Evolutionary conservation across 495 filamentous ascomycete genomes (phyloP), one percentile per base, ranked within the genome.

Genomic region (Staphylotrichum longicolle): DNA sequence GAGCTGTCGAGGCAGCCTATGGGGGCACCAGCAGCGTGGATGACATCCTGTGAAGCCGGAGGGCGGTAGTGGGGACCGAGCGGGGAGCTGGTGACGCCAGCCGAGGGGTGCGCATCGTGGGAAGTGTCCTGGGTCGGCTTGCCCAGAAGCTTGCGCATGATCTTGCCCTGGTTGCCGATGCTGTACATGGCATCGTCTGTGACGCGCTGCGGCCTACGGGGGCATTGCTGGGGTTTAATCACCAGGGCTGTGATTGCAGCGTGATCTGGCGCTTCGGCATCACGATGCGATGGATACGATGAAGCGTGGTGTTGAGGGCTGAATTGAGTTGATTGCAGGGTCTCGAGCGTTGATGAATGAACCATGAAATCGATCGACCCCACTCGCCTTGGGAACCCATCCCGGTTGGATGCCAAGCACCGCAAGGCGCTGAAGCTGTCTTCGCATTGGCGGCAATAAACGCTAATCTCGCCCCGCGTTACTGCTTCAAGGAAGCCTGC

Each of bases 1-100:
- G 91, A 94, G 58, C 87, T 84, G 72, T 93, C 92, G 64, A 96
- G 78, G 58, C 87, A 86, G 41, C 83, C 73, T 59, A 96, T 89
- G 15, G 90, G 84, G 30, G 86, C 82, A 47, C 87, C 84, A 32
- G 90, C 91, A 48, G 82, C 78, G 73, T 93, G 88, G 52, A 83
- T 82, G 39, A 86, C 82, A 54, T 90, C 87, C 72, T 93, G 89
- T 5, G 89, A 87, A 47, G 85, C 84, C 61, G 79, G 82, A 33
- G 88, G 85, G 60, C 89, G 80, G 63, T 80, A 78, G 14, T 73
- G 66, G 40, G 66, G 63, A 20, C 66, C 63, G 30, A 72, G 68
- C 54, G 72, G 74, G 8, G 77, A 72, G 68, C 71, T 77, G 46
- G 77, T 73, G 39, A 77, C 64, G 55, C 61, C 47, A 2, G 63